Percentiles rank a stretch among this genome's conserved stretches.
phyloP scores from a whole-genome alignment of 2,329 filamentous ascomycete genomes.

The Sporothrix euskadiensis region DNA sequence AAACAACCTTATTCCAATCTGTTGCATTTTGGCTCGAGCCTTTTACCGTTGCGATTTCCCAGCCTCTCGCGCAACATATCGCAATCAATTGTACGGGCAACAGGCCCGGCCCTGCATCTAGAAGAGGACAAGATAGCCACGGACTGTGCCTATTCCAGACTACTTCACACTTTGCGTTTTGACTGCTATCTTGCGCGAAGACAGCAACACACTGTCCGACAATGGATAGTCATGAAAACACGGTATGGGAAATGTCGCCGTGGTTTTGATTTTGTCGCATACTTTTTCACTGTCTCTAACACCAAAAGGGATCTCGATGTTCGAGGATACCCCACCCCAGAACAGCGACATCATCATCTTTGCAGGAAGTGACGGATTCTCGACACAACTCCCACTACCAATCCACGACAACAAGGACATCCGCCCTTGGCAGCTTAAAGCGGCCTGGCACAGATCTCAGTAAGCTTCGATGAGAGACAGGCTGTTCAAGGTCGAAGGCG shows the following conservation, averaged over 20 bases:
- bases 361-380: slow-evolving; percentile 61
- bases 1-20: neutral
- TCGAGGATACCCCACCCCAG: slow-evolving; percentile 34
- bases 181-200: neutral
- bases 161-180: neutral
- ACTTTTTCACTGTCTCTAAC: neutral
- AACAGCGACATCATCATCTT: slow-evolving; percentile 34
- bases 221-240: slow-evolving; percentile 32
- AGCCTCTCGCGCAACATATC: neutral
- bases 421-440: slow-evolving; percentile 50
- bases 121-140: neutral
- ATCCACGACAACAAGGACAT: slow-evolving; percentile 36
- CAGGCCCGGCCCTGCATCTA: neutral
- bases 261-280: no score
- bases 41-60: neutral
- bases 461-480: slow-evolving; percentile 30
- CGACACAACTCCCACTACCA: slow-evolving; percentile 56
- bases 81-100: neutral
- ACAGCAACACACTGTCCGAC: neutral
- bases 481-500: neutral
- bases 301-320: slow-evolving; percentile 25
- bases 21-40: neutral
- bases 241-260: slow-evolving; percentile 35
- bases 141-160: neutral
- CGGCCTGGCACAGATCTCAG: slow-evolving; percentile 42